Percentiles rank a stretch among this genome's conserved stretches.
Conservation (phyloP, 164 flowering plant genomes). For the Chimonanthus praecox region DNA sequence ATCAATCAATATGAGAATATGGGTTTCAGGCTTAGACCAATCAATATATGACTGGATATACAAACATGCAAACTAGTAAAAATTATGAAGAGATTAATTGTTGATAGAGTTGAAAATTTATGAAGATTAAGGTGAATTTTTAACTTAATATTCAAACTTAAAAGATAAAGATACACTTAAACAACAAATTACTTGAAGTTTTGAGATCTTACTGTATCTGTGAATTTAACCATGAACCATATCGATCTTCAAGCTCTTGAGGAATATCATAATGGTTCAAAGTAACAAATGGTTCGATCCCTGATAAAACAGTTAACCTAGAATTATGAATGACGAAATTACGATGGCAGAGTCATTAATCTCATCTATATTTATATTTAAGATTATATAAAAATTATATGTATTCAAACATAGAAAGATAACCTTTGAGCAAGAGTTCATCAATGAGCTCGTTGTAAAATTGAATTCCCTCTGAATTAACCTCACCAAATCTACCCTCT, state of each 20-base stretch:
- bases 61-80: too few relatives aligned
- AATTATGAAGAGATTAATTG: too few relatives aligned
- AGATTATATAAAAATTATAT: not conserved
- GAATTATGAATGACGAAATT: not conserved
- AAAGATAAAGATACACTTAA: too few relatives aligned
- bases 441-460: constrained; percentile 48
- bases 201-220: constrained; percentile 4
- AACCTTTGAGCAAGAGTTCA: constrained; percentile 31
- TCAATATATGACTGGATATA: too few relatives aligned
- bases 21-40: too few relatives aligned
- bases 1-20: too few relatives aligned
- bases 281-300: constrained; percentile 14
- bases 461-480: constrained; percentile 38
- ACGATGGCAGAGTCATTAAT: too few relatives aligned
- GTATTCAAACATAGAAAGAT: not conserved
- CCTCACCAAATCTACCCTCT: constrained; percentile 43
- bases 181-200: too few relatives aligned
- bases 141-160: too few relatives aligned
- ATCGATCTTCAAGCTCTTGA: constrained; percentile 14
- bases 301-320: not conserved
- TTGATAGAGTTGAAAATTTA: too few relatives aligned
- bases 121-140: too few relatives aligned
- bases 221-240: constrained; percentile 12
- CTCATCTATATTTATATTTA: not conserved
- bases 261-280: constrained; percentile 16